Evolutionary conservation across 371 early-diverging fungal genomes (phyloP).

Genomic region (Apophysomyces elegans): DNA sequence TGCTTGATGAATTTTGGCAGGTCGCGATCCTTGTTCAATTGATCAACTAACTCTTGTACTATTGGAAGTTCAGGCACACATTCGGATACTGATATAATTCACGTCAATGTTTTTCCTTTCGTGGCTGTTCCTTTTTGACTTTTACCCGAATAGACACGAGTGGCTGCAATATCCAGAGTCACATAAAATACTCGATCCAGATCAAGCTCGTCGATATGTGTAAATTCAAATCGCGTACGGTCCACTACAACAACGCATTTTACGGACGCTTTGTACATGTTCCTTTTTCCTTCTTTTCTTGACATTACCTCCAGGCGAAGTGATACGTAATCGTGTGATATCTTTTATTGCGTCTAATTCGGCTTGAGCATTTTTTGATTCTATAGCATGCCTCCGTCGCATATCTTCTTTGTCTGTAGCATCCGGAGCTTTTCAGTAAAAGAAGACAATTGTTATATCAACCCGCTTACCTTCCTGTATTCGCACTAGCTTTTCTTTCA

Average conservation of each 20-base stretch:
- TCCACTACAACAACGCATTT: not conserved
- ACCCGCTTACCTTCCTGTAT: not conserved
- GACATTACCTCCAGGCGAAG: not conserved
- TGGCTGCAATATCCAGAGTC: not conserved
- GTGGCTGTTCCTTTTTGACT: not conserved
- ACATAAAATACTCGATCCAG: conserved; percentile 11
- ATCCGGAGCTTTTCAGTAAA: not conserved
- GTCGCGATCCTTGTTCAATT: conserved; percentile 11
- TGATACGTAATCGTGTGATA: not conserved
- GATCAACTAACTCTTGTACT: conserved; percentile 6
- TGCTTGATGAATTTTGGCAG: conserved; percentile 14
- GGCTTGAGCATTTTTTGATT: not conserved
- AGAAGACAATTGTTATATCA: too few species aligned
- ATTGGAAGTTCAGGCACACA: conserved; percentile 10
- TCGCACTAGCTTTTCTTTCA: not conserved
- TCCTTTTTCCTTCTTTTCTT: not conserved
- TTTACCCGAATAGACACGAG: conserved; percentile 16
- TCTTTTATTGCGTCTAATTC: not conserved
- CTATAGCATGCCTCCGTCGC: not conserved
- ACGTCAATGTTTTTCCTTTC: not conserved
- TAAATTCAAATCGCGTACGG: conserved; percentile 14
- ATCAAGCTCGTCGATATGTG: conserved; percentile 9
- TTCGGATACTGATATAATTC: not conserved
- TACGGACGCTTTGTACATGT: not conserved
- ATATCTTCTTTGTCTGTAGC: not conserved